phyloP scores from a whole-genome alignment of 257 asterid species.

The Orobanche coerulescens region DNA sequence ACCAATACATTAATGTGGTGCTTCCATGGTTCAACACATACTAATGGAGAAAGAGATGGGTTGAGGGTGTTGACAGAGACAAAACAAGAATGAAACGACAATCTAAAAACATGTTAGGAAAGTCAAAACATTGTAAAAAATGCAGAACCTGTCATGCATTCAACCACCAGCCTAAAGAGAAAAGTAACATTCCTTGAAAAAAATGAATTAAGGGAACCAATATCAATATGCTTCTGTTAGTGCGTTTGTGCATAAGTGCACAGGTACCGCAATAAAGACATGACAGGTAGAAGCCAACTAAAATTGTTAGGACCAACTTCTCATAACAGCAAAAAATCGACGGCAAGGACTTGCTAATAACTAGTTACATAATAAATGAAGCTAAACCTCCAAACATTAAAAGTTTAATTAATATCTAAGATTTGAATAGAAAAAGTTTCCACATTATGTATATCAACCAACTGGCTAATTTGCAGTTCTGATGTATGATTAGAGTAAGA shows the following conservation, averaged over 20 bases:
- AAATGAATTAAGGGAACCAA: neutral
- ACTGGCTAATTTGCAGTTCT: neutral
- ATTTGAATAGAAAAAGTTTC: neutral
- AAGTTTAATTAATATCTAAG: neutral
- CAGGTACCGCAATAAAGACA: neutral
- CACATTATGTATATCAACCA: neutral
- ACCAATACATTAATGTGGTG: slow-evolving; percentile 11
- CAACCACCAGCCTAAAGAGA: neutral
- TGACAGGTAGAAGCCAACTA: neutral
- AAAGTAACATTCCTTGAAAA: neutral
- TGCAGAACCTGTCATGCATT: neutral
- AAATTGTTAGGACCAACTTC: slow-evolving; percentile 7
- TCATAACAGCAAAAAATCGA: neutral
- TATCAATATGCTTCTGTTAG: neutral
- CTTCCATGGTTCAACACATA: slow-evolving; percentile 15
- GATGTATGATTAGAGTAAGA: neutral
- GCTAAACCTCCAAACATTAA: neutral
- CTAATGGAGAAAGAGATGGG: neutral
- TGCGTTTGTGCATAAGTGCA: neutral
- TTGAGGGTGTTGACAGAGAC: neutral
- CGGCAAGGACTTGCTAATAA: neutral
- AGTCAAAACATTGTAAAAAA: neutral
- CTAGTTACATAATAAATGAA: neutral
- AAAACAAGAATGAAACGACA: neutral
- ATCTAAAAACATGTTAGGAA: neutral